These are phyloP conservation scores for Aspergillus sp. DNA, from an alignment of 2,329 filamentous ascomycete genomes.

Conservation along the genomic window DNA sequence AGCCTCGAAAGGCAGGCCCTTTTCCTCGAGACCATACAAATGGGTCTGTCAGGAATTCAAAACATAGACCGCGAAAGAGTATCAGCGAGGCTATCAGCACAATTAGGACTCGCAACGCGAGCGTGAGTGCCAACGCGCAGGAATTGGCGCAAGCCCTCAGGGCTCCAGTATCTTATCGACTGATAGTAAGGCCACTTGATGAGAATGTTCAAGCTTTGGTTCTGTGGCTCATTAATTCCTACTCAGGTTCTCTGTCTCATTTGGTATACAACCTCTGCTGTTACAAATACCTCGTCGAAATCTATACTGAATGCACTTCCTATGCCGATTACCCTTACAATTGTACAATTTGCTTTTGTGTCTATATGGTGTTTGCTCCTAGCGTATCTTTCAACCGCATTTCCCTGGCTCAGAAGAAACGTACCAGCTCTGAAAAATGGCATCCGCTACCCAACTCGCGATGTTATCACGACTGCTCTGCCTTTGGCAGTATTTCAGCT, in stretches of 20 bases:
- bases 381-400: conserved; percentile 68
- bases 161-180: conserved; percentile 80
- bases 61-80: conserved; percentile 76
- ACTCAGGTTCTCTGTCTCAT: conserved; percentile 82
- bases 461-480: conserved; percentile 82
- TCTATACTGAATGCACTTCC: conserved; percentile 88
- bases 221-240: conserved; percentile 19
- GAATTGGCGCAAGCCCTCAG: conserved; percentile 88
- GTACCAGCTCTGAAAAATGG: conserved; percentile 79
- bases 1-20: conserved; percentile 52
- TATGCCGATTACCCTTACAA: conserved; percentile 84
- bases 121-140: conserved; percentile 86
- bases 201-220: not conserved
- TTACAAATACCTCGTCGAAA: conserved; percentile 97
- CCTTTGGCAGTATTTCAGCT: conserved; percentile 91
- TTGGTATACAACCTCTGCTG: conserved; percentile 92
- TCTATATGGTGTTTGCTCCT: conserved; percentile 79
- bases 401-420: conserved; percentile 64
- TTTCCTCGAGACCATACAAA: conserved; percentile 40
- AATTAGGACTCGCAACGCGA: conserved; percentile 74
- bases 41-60: conserved; percentile 25
- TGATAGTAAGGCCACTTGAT: conserved; percentile 62
- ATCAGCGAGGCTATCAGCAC: conserved; percentile 81
- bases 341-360: conserved; percentile 91
- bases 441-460: conserved; percentile 72